Evolutionary conservation across 805 yeast species (phyloP).

Genomic region (Cyberlindnera maclurae): DNA sequence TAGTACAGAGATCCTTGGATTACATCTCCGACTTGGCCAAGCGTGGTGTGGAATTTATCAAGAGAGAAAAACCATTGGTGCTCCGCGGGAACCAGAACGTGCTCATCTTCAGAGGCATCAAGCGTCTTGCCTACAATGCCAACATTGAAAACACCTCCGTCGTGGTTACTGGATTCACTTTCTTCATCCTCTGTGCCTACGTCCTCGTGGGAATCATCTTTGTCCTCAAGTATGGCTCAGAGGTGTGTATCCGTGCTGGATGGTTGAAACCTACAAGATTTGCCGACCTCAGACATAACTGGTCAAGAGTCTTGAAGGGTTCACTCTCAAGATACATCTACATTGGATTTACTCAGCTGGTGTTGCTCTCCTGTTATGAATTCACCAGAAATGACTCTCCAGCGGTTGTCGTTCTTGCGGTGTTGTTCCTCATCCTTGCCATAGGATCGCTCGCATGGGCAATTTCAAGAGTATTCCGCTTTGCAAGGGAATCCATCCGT

Average conservation of each 20-base stretch:
- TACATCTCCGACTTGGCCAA: conserved; percentile 12
- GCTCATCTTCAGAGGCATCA: conserved; percentile 76
- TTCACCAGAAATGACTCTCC: conserved; percentile 77
- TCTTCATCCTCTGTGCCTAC: conserved; percentile 72
- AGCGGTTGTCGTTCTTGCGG: conserved; percentile 80
- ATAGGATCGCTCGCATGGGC: conserved; percentile 58
- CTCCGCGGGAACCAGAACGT: conserved; percentile 49
- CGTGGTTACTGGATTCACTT: conserved; percentile 82
- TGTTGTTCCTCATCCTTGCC: conserved; percentile 57
- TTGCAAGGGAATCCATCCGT: conserved; percentile 55
- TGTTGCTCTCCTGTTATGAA: conserved; percentile 81
- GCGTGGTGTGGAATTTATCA: conserved; percentile 27
- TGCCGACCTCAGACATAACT: conserved; percentile 43
- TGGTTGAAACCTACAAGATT: conserved; percentile 44
- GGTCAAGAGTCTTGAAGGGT: conserved; percentile 65
- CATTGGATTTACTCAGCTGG: conserved; percentile 80
- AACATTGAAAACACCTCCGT: conserved; percentile 77
- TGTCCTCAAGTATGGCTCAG: conserved; percentile 42
- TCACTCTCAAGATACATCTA: conserved; percentile 69
- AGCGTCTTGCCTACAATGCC: conserved; percentile 72
- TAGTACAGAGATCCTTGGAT: conserved; percentile 63
- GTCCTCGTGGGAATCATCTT: conserved; percentile 58
- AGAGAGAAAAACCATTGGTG: conserved; percentile 30
- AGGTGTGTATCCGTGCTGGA: conserved; percentile 39
- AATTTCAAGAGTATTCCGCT: conserved; percentile 51